Percentiles rank a stretch among this genome's conserved stretches.
These are phyloP conservation scores for Raphanus raphanistrum DNA, from an alignment of 345 rosid genomes.

Conservation along the genomic window DNA sequence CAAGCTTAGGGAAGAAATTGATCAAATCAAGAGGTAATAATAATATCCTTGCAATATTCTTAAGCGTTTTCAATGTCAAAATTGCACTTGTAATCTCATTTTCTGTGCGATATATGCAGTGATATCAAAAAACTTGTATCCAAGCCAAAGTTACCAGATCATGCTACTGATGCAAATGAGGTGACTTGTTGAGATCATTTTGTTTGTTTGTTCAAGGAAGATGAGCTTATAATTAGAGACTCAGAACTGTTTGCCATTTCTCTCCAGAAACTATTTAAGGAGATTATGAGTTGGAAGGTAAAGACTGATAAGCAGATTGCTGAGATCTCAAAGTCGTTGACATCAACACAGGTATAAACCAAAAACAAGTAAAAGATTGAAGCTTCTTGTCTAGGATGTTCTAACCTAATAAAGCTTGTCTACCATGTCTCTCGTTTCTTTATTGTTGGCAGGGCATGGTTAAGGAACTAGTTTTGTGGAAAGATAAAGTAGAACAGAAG, in stretches of 20 bases:
- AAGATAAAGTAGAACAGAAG: constrained; percentile 67
- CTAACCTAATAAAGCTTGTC: constrained; percentile 5
- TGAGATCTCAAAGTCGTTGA: constrained; percentile 69
- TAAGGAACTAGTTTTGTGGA: constrained; percentile 63
- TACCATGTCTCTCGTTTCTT: constrained; percentile 4
- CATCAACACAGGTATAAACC: constrained; percentile 62
- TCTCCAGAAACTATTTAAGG: constrained; percentile 56
- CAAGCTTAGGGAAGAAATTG: constrained; percentile 60
- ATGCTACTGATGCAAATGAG: constrained; percentile 51
- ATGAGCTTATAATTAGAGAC: background rate
- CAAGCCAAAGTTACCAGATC: constrained; percentile 55
- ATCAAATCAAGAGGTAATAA: constrained; percentile 51
- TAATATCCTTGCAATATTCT: constrained; percentile 1
- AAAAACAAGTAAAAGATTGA: background rate
- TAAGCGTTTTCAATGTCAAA: background rate
- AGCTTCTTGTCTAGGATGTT: constrained; percentile 4
- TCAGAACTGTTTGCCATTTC: constrained; percentile 4
- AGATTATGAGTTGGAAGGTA: constrained; percentile 54
- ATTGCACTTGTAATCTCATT: background rate
- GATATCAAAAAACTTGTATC: constrained; percentile 52
- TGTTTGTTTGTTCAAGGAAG: constrained; percentile 6
- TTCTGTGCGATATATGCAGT: constrained; percentile 43
- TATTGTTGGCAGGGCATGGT: constrained; percentile 50
- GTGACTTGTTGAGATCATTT: constrained; percentile 42
- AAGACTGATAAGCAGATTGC: constrained; percentile 57